A percentile compares a stretch with the other conserved stretches of the same genome.
Evolutionary conservation across 208 protist genomes (phyloP).

Genomic region (Crithidia brevicula): DNA sequence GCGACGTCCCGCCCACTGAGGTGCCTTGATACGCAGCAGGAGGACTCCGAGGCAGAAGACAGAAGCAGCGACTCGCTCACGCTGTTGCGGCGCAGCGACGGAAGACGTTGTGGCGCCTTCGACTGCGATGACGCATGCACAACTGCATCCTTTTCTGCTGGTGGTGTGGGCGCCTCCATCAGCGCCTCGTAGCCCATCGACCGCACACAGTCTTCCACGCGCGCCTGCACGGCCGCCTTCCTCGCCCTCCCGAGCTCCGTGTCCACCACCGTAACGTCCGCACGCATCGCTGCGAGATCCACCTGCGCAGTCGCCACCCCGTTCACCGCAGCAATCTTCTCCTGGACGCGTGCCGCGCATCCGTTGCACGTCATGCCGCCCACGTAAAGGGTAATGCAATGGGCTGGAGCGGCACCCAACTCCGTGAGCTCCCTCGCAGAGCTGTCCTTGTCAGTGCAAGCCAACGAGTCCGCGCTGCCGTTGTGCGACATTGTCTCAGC

Average conservation of each 20-base stretch:
- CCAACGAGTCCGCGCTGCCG: slow-evolving; percentile 1
- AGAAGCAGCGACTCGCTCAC: background rate
- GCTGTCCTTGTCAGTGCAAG: background rate
- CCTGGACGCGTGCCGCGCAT: slow-evolving; percentile 58
- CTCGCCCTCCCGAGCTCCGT: background rate
- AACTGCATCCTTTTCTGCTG: background rate
- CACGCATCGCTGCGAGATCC: slow-evolving; percentile 35
- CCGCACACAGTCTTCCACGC: slow-evolving; percentile 10
- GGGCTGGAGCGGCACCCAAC: background rate
- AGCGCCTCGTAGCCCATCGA: slow-evolving; percentile 30
- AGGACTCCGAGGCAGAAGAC: background rate
- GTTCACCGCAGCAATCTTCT: slow-evolving; percentile 9
- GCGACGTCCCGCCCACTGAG: background rate
- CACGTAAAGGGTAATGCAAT: slow-evolving; percentile 24
- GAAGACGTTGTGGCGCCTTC: background rate
- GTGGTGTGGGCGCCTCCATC: background rate
- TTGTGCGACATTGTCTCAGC: background rate
- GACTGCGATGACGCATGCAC: no score
- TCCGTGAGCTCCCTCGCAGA: background rate
- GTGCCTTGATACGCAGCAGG: slow-evolving; percentile 6
- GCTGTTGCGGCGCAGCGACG: slow-evolving; percentile 10
- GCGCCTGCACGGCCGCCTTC: background rate
- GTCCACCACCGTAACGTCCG: slow-evolving; percentile 1
- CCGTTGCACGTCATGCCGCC: slow-evolving; percentile 76
- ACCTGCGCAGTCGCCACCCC: slow-evolving; percentile 45